Evolutionary conservation across 2,329 filamentous ascomycete species (phyloP).

Genomic region (Hymenoscyphus occultus): DNA sequence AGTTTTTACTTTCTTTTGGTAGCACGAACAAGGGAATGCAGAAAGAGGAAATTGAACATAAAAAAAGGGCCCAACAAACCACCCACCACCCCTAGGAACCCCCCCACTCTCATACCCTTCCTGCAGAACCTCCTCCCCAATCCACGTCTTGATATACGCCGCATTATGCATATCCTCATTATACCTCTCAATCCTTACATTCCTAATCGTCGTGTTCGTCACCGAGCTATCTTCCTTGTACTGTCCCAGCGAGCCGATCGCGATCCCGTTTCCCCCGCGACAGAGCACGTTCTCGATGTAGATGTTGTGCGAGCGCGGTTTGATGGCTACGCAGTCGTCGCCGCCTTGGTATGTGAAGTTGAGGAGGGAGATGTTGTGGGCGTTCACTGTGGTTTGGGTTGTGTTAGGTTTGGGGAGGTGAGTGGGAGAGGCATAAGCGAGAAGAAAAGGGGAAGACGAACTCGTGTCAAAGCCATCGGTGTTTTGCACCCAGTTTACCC

Average conservation of each 20-base stretch:
- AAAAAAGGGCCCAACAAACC: conserved; percentile 30
- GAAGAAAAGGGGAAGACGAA: not conserved
- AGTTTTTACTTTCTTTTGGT: not conserved
- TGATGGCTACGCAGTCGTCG: conserved; percentile 56
- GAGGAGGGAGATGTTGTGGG: conserved; percentile 46
- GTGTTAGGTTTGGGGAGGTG: not conserved
- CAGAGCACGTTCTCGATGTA: conserved; percentile 48
- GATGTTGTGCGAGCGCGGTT: conserved; percentile 53
- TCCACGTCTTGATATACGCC: conserved; percentile 57
- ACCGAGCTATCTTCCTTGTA: conserved; percentile 54
- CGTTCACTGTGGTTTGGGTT: conserved; percentile 41
- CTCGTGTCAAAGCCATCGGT: conserved; percentile 56
- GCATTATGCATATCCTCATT: conserved; percentile 47
- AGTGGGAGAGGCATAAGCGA: not conserved
- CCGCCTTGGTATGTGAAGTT: conserved; percentile 54
- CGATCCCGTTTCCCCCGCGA: conserved; percentile 53
- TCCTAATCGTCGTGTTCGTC: conserved; percentile 46
- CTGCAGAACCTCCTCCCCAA: conserved; percentile 47
- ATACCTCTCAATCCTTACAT: conserved; percentile 45
- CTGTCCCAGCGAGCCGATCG: conserved; percentile 53
- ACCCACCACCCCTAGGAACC: conserved; percentile 50
- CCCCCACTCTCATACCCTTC: conserved; percentile 47
- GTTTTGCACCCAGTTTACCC: conserved; percentile 55
- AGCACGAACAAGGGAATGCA: not conserved
- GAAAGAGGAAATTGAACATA: not conserved